Evolutionary conservation across 2,329 filamentous ascomycete genomes (phyloP), one percentile per base, ranked within the genome.

Genomic region (Trichoderma guizhouense): DNA sequence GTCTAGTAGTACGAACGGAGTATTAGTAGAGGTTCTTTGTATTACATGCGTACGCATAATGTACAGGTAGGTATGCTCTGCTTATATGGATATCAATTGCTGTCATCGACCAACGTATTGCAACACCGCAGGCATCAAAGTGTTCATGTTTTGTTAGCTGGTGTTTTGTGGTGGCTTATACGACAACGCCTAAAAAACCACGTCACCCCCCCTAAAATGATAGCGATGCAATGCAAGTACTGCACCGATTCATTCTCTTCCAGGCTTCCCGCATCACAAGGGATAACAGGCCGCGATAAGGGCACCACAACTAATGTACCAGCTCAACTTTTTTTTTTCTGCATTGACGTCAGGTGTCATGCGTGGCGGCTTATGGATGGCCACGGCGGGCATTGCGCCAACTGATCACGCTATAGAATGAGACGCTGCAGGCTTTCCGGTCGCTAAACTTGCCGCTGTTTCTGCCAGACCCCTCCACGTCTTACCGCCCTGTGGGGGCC

Each of bases 311-410:
- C 15, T 43, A 43, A 43, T 43, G 39, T 5, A 28, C n/a, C n/a
- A n/a, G n/a, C 18, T 18, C 14, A 0, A 43, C 6, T 18, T 28
- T 30, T 63, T 30, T 63, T 63, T 12, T 28, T 66, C 28, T 53
- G 66, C 57, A 53, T 69, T 71, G 68, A 71, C 68, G 68, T 71
- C 68, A 71, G 68, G 58, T 57, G 60, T 63, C 68, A 71, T 71
- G 58, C 68, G 68, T 71, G 68, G 68, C 68, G 60, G 68, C 68
- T 71, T 64, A 55, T 71, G 68, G 68, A 64, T 71, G 68, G 68
- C 68, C 60, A 64, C 68, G 39, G 68, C 65, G 68, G 66, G n/a
- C 55, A 47, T 62, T 30, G 57, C 55, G 57, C n/a, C 66, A 69
- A 64, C 68, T 57, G 68, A 64, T 71, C 68, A 71, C 68, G 68